phyloP scores from a whole-genome alignment of 495 filamentous ascomycete species.

The Rostrohypoxylon terebratum region DNA sequence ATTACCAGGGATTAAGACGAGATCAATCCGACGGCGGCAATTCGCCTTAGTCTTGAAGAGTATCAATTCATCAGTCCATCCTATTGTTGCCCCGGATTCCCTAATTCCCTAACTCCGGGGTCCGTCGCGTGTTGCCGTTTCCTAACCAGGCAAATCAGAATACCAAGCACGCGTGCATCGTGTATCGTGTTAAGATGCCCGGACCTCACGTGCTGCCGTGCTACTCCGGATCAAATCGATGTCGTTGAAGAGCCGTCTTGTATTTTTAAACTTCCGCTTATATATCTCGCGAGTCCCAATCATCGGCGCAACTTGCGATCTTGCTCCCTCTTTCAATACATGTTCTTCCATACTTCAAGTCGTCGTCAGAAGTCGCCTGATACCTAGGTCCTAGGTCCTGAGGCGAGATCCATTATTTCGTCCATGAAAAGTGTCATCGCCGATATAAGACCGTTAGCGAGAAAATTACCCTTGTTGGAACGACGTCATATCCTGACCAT shows the following conservation, averaged over 20 bases:
- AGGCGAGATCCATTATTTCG: conserved; percentile 1
- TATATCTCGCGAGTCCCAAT: neutral
- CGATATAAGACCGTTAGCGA: conserved; percentile 45
- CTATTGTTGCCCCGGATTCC: conserved; percentile 16
- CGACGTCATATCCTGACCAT: conserved; percentile 42
- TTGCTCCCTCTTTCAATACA: neutral
- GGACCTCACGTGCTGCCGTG: neutral
- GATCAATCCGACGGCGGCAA: conserved; percentile 10
- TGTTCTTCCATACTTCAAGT: conserved; percentile 1
- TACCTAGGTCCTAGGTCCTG: too few species aligned
- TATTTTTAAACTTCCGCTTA: neutral
- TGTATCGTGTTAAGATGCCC: neutral
- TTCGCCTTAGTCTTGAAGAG: neutral
- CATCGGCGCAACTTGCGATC: neutral
- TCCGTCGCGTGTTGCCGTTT: conserved; percentile 10
- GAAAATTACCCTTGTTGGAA: conserved; percentile 7
- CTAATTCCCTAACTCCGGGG: conserved; percentile 5
- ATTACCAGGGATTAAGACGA: conserved; percentile 1
- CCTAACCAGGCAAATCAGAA: conserved; percentile 17
- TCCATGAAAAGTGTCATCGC: conserved; percentile 19
- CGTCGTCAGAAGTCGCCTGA: neutral
- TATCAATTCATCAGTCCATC: neutral
- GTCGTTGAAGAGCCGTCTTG: neutral
- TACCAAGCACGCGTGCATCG: neutral
- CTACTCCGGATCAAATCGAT: neutral